Evolutionary conservation across 1,284 basidiomycete genomes (phyloP), one percentile per base, ranked within the genome.

Genomic region (Pseudozyma sp.): DNA sequence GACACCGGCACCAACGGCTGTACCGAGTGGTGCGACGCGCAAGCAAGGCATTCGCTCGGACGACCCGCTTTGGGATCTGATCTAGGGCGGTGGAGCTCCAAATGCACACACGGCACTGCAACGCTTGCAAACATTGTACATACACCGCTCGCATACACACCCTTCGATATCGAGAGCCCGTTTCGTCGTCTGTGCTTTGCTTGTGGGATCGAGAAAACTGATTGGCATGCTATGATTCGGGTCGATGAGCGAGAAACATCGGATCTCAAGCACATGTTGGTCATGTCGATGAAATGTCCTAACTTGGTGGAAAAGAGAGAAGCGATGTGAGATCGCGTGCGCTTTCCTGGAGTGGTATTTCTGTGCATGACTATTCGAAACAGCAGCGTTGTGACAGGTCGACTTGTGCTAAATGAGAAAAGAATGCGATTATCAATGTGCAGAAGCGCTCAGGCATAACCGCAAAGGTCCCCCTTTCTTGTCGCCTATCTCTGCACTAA

Each of bases 21-120:
- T 57, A 10, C 58, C 35, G 37, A 48, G 39, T 11, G 55, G 63
- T 16, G 54, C 59, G 11, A 58, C 58, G 11, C 71, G 71, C 43
- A 71, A 65, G 56, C 54, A 75, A 17, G 72, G 72, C n/a, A 75
- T 75, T 34, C 58, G 72, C 30, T 54, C 33, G 16, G 72, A 75
- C 34, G 72, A 75, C 54, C 64, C 68, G 37, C 68, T 75, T 4
- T 75, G 72, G 72, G 68, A 70, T 43, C 52, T 75, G 37, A 66
- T 75, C 64, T 75, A 24, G 33, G 17, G 10, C 13, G 9, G 37
- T 42, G 19, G 4, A 39, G 24, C 17, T 16, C 43, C 8, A 8
- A 5, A 6, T 10, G 17, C 16, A 17, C 49, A 67, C 57, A 49
- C 57, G 53, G 54, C 56, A 59, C 24, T 16, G 34, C 31, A 16